These are phyloP conservation scores for Hydnum rufescens DNA, from an alignment of 768 basidiomycete genomes.

Conservation along the genomic window DNA sequence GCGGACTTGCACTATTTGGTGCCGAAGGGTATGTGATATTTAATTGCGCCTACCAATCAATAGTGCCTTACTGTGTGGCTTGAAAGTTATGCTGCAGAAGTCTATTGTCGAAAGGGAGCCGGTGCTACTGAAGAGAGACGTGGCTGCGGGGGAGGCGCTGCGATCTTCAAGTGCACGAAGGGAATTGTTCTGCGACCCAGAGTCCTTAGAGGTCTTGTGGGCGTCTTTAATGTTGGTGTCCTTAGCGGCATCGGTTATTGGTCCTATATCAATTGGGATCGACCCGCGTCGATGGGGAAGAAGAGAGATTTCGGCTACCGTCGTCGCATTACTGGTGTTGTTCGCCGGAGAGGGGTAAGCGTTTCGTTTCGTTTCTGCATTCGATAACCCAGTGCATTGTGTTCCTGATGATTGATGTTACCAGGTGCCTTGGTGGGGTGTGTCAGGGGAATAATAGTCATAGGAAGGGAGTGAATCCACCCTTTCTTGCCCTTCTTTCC, in stretches of 20 bases:
- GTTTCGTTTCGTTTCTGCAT: neutral
- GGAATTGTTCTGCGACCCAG: conserved; percentile 43
- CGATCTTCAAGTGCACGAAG: conserved; percentile 32
- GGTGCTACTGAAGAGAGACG: conserved; percentile 36
- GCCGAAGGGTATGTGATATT: too few species aligned
- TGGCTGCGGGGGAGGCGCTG: conserved; percentile 37
- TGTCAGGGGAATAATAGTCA: too few species aligned
- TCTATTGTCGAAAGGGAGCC: conserved; percentile 35
- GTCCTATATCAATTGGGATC: conserved; percentile 45
- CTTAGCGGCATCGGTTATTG: conserved; percentile 44
- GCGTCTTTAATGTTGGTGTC: conserved; percentile 47
- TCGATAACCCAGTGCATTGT: too few species aligned
- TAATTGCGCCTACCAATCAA: too few species aligned
- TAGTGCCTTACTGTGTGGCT: too few species aligned
- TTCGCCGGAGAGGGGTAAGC: conserved; percentile 51
- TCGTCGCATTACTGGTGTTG: conserved; percentile 38
- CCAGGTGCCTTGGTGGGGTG: too few species aligned
- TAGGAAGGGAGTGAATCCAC: too few species aligned
- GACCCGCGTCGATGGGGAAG: conserved; percentile 37
- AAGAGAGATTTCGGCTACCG: conserved; percentile 34
- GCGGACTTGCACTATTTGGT: conserved; percentile 35
- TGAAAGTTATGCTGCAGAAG: conserved; percentile 36
- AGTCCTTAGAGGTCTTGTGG: conserved; percentile 43
- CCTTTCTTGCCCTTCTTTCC: too few species aligned
- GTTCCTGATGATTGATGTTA: too few species aligned